Evolutionary conservation across 257 asterid genomes (phyloP).

Genomic region (Scutellaria barbata): DNA sequence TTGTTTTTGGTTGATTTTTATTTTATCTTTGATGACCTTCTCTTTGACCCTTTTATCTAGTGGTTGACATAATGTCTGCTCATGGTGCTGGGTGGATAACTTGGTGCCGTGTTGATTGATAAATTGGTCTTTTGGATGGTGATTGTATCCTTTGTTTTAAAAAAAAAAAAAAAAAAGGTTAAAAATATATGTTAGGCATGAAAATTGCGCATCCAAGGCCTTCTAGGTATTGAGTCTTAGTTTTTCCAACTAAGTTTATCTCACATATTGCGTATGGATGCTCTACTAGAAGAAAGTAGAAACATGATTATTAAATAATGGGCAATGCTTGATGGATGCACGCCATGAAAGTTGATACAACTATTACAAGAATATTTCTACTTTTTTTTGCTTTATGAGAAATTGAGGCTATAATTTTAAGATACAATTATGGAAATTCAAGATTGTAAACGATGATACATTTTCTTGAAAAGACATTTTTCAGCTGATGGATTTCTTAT

Average conservation of each 20-base stretch:
- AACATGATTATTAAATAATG: too few relatives aligned
- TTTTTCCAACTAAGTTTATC: neutral
- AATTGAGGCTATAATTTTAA: slow-evolving; percentile 25
- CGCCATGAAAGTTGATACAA: neutral
- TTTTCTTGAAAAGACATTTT: neutral
- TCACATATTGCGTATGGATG: neutral
- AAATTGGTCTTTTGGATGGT: neutral
- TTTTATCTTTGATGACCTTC: neutral
- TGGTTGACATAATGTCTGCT: slow-evolving; percentile 10
- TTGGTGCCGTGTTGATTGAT: slow-evolving; percentile 5
- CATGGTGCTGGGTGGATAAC: neutral
- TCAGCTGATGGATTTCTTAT: slow-evolving; percentile 27
- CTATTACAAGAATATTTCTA: slow-evolving; percentile 13
- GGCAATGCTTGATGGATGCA: slow-evolving; percentile 6
- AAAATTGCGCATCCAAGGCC: slow-evolving; percentile 8
- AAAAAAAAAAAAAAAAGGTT: neutral
- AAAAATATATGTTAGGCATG: neutral
- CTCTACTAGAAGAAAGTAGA: neutral
- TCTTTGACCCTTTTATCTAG: slow-evolving; percentile 8
- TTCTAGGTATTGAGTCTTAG: neutral
- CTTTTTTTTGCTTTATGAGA: slow-evolving; percentile 19
- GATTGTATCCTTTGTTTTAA: too few relatives aligned
- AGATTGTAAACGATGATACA: slow-evolving; percentile 25
- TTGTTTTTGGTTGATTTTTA: neutral
- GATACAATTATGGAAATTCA: slow-evolving; percentile 4